A percentile compares a stretch with the other conserved stretches of the same genome.
These are phyloP conservation scores for Periconia macrospinosa DNA, from an alignment of 2,329 filamentous ascomycete genomes.

Conservation along the genomic window DNA sequence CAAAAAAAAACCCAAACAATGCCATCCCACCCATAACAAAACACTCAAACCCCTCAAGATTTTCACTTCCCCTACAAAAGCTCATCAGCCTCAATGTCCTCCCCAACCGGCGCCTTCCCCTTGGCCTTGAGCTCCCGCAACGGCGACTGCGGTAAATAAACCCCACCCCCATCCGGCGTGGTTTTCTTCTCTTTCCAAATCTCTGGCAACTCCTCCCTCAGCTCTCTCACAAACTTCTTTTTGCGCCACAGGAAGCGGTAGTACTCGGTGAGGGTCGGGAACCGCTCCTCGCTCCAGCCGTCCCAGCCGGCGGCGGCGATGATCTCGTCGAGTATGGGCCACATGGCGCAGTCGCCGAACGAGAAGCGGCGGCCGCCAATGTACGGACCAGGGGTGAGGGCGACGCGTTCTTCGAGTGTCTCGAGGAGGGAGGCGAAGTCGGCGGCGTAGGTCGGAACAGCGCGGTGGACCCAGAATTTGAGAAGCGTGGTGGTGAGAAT, in stretches of 20 bases:
- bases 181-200: conserved; percentile 7
- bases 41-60: too few species aligned
- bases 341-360: conserved; percentile 36
- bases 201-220: conserved; percentile 18
- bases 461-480: conserved; percentile 20
- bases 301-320: conserved; percentile 18
- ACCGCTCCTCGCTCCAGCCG: conserved; percentile 22
- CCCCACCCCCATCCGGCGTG: too few species aligned
- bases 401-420: conserved; percentile 23
- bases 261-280: conserved; percentile 25
- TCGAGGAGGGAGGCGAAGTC: conserved; percentile 19
- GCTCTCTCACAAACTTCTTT: conserved; percentile 32
- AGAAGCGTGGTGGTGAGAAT: conserved; percentile 13
- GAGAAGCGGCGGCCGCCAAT: conserved; percentile 35
- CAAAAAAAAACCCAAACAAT: too few species aligned
- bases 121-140: background rate
- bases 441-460: conserved; percentile 11
- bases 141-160: background rate
- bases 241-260: conserved; percentile 33
- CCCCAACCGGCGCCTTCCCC: too few species aligned
- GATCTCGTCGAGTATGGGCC: conserved; percentile 35
- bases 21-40: too few species aligned
- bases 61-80: too few species aligned
- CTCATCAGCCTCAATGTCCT: background rate
- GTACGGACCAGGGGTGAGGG: conserved; percentile 21